Conservation (phyloP, 768 basidiomycete species). For the Galerina marginata region DNA sequence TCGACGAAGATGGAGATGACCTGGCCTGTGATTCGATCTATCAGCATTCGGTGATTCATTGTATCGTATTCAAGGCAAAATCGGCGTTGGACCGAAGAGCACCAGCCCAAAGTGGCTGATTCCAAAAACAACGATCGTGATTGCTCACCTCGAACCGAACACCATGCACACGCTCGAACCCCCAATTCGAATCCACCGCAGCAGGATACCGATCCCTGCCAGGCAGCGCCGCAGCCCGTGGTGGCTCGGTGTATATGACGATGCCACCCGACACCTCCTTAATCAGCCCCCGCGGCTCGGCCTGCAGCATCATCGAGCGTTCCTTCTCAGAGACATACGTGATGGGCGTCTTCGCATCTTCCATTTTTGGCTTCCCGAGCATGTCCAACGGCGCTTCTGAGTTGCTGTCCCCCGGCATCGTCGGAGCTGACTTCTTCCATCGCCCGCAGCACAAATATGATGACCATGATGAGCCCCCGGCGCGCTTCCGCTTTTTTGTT, state of each 20-base stretch:
- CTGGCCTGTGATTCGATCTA: slow-evolving; percentile 14
- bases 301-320: slow-evolving; percentile 23
- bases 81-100: too few species aligned
- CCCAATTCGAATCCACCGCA: slow-evolving; percentile 21
- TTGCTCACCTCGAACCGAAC: slow-evolving; percentile 31
- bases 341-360: slow-evolving; percentile 11
- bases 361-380: slow-evolving; percentile 9
- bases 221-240: slow-evolving; percentile 15
- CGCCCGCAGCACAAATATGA: slow-evolving; percentile 9
- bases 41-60: background rate
- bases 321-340: slow-evolving; percentile 21
- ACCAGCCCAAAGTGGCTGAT: too few species aligned
- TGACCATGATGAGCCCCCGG: background rate
- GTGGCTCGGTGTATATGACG: slow-evolving; percentile 30
- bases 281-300: slow-evolving; percentile 26
- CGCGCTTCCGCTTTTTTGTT: slow-evolving; percentile 9
- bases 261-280: slow-evolving; percentile 35
- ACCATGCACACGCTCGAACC: slow-evolving; percentile 30
- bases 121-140: background rate
- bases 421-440: background rate
- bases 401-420: background rate
- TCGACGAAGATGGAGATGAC: background rate
- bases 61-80: background rate
- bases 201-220: slow-evolving; percentile 17
- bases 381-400: background rate